Evolutionary conservation across 139 green algal species (phyloP).

Genomic region (Chlamydomonas sphaeroides): DNA sequence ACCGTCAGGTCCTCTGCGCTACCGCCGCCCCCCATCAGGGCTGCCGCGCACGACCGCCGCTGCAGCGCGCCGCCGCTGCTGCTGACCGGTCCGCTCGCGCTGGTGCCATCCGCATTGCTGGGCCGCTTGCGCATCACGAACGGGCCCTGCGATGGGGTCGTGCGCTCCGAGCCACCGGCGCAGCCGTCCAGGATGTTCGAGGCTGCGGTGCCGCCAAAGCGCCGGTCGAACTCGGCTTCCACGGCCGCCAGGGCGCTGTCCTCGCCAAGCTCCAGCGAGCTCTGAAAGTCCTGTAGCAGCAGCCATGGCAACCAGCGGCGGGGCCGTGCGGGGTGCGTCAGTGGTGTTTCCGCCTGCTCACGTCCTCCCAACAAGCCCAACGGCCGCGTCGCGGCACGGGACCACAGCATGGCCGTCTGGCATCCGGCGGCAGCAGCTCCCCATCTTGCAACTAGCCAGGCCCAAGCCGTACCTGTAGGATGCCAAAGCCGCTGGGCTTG

Average conservation of each 20-base stretch:
- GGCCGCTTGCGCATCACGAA: neutral
- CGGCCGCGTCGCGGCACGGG: no score
- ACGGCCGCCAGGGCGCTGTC: constrained; percentile 18
- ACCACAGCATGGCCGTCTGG: no score
- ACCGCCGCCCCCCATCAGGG: no score
- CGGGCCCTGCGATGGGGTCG: neutral
- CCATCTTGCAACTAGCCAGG: no score
- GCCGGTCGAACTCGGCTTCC: constrained; percentile 34
- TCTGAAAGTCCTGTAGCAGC: constrained; percentile 7
- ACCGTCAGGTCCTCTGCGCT: no score
- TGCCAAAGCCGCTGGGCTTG: no score
- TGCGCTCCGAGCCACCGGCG: neutral
- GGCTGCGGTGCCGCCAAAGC: neutral
- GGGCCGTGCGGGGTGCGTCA: no score
- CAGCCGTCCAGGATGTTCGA: no score
- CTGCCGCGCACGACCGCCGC: neutral
- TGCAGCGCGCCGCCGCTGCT: neutral
- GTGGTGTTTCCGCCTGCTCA: neutral
- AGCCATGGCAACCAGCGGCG: neutral
- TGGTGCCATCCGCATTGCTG: no score
- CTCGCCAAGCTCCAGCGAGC: constrained; percentile 12
- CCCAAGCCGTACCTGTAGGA: no score
- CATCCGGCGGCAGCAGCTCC: no score
- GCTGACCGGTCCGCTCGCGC: no score
- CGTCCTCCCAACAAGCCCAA: neutral